Conservation (phyloP, 1,139 yeast species). For the Magnusiomyces fungicola region DNA sequence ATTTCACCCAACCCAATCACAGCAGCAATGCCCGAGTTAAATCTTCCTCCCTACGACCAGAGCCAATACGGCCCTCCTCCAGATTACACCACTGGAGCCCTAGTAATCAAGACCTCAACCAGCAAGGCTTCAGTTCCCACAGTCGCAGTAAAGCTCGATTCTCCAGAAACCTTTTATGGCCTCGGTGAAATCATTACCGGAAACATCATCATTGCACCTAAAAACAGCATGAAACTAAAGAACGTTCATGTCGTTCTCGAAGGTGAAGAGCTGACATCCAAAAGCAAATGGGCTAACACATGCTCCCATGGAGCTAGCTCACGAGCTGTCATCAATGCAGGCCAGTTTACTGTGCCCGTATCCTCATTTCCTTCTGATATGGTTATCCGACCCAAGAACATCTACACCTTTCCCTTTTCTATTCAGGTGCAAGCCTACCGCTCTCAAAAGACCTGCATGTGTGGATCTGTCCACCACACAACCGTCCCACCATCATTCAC, state of each 20-base stretch:
- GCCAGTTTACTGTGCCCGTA: conserved; percentile 1
- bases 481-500: conserved; percentile 1
- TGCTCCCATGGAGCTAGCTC: neutral
- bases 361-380: conserved; percentile 1
- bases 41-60: too few relatives aligned
- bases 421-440: conserved; percentile 4
- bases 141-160: neutral
- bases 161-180: conserved; percentile 3
- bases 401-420: conserved; percentile 7
- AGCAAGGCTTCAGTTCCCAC: too few relatives aligned
- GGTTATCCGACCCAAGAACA: conserved; percentile 2
- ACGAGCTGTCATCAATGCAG: neutral
- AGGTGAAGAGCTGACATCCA: conserved; percentile 7
- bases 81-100: neutral
- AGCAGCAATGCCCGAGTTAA: too few relatives aligned
- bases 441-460: neutral
- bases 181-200: conserved; percentile 11
- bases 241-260: conserved; percentile 6
- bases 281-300: neutral
- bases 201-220: conserved; percentile 5
- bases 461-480: neutral
- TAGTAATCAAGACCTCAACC: too few relatives aligned
- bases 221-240: neutral
- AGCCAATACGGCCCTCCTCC: neutral
- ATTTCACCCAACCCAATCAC: too few relatives aligned